Percentiles rank a stretch among this genome's conserved stretches.
Evolutionary conservation across 768 basidiomycete genomes (phyloP).

Genomic region (Botryobasidium botryosum): DNA sequence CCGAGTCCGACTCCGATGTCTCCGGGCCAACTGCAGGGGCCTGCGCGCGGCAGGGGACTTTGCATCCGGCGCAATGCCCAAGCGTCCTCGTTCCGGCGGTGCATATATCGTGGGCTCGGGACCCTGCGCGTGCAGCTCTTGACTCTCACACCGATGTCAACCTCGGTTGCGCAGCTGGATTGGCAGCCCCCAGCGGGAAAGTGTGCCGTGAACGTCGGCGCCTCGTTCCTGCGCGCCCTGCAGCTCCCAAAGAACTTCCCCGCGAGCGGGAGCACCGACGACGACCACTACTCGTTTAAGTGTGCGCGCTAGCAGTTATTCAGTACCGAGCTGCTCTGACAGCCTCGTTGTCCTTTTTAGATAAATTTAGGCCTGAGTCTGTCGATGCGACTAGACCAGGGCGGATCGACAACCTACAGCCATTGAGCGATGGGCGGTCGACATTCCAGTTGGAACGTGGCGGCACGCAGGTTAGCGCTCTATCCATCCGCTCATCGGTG

Average conservation of each 20-base stretch:
- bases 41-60: not conserved
- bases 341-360: conserved; percentile 23
- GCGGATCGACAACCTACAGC: conserved; percentile 29
- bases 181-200: conserved; percentile 7
- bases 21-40: not conserved
- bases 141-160: not conserved
- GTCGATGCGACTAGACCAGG: conserved; percentile 51
- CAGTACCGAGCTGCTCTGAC: not conserved
- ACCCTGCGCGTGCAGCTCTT: not conserved
- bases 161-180: not conserved
- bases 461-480: conserved; percentile 37
- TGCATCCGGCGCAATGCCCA: not conserved
- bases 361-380: conserved; percentile 60
- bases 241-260: too few relatives aligned
- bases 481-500: not conserved
- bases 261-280: too few relatives aligned
- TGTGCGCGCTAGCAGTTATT: not conserved
- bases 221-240: conserved; percentile 6
- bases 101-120: not conserved
- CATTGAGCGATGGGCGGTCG: conserved; percentile 29
- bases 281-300: conserved; percentile 1
- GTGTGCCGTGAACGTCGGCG: conserved; percentile 1
- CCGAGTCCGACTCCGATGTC: too few relatives aligned
- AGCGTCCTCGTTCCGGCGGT: not conserved
- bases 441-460: conserved; percentile 47